These are phyloP conservation scores for Pleurotus tuoliensis DNA, from an alignment of 768 basidiomycete species.

Conservation along the genomic window DNA sequence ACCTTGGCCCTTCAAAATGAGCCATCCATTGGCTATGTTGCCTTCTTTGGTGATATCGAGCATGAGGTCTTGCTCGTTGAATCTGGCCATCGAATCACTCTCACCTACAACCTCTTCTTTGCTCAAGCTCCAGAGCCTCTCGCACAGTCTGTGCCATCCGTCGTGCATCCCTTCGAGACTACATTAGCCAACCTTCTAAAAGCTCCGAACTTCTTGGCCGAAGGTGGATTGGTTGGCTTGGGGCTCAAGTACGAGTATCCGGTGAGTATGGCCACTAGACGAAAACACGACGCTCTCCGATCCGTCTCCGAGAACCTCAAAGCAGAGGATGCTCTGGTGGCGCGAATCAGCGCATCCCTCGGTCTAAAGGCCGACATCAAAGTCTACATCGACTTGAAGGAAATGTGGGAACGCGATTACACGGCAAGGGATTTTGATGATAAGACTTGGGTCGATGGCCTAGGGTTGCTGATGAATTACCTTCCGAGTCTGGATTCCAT, in stretches of 20 bases:
- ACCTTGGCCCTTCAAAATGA: neutral
- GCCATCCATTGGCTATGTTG: constrained; percentile 24
- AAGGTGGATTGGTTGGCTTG: constrained; percentile 17
- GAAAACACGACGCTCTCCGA: constrained; percentile 7
- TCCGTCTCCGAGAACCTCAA: constrained; percentile 20
- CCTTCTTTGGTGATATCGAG: constrained; percentile 42
- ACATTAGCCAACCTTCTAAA: constrained; percentile 21
- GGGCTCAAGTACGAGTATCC: constrained; percentile 32
- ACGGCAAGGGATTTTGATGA: too few relatives aligned
- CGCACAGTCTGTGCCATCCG: too few relatives aligned
- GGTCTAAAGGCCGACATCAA: constrained; percentile 15
- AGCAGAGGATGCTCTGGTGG: constrained; percentile 24
- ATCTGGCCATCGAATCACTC: constrained; percentile 38
- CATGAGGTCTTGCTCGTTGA: constrained; percentile 41
- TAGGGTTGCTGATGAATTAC: too few relatives aligned
- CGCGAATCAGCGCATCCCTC: constrained; percentile 15
- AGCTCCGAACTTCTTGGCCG: constrained; percentile 22
- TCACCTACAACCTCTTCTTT: constrained; percentile 44
- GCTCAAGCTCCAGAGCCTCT: too few relatives aligned
- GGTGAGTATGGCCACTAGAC: constrained; percentile 9
- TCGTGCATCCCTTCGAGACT: constrained; percentile 9
- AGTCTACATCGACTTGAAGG: constrained; percentile 13
- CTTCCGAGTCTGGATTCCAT: too few relatives aligned
- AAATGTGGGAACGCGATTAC: too few relatives aligned
- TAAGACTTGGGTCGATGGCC: too few relatives aligned